Evolutionary conservation across 768 basidiomycete species (phyloP).

Genomic region (Suillus clintonianus): DNA sequence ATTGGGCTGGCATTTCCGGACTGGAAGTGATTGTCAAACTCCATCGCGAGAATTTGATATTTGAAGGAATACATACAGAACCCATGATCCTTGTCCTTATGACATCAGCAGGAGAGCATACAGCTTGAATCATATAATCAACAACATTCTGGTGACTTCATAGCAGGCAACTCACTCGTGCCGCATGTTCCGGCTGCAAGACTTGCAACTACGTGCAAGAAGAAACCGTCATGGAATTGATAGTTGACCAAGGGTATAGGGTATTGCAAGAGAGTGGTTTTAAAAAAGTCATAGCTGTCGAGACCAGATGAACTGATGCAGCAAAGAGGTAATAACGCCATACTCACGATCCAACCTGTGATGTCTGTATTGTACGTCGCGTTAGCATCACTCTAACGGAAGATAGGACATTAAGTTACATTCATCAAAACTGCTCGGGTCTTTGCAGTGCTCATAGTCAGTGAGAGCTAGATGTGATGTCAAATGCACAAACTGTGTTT

Average conservation of each 20-base stretch:
- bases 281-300: slow-evolving; percentile 76
- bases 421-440: slow-evolving; percentile 74
- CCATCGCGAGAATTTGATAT: not conserved
- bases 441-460: slow-evolving; percentile 30
- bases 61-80: slow-evolving; percentile 46
- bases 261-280: slow-evolving; percentile 52
- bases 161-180: slow-evolving; percentile 55
- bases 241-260: slow-evolving; percentile 58
- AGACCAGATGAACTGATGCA: not conserved
- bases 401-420: slow-evolving; percentile 39
- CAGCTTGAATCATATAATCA: slow-evolving; percentile 44
- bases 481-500: slow-evolving; percentile 58
- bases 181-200: slow-evolving; percentile 72
- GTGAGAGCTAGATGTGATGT: not conserved
- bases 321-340: slow-evolving; percentile 4
- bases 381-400: not conserved
- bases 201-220: slow-evolving; percentile 70
- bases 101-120: slow-evolving; percentile 80
- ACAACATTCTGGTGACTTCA: not conserved
- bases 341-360: slow-evolving; percentile 83
- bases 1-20: slow-evolving; percentile 49
- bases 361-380: slow-evolving; percentile 45
- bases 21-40: slow-evolving; percentile 35
- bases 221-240: slow-evolving; percentile 64
- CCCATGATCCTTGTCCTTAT: slow-evolving; percentile 78